Evolutionary conservation across 2,329 filamentous ascomycete species (phyloP).

Genomic region (Colletotrichum coccodes): DNA sequence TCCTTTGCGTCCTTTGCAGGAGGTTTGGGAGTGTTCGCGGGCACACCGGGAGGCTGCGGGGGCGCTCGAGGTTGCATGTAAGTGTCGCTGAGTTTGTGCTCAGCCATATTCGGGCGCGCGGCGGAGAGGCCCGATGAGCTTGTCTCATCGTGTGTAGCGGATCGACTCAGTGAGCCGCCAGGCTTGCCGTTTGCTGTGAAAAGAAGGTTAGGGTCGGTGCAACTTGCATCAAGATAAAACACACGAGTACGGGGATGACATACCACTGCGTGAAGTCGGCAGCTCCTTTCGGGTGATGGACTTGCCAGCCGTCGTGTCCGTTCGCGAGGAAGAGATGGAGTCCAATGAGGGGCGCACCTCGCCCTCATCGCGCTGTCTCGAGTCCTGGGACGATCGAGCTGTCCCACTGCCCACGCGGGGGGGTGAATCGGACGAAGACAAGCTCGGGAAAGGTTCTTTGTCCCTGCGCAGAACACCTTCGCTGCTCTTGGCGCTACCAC

Average conservation of each 20-base stretch:
- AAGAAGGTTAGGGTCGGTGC: conserved; percentile 34
- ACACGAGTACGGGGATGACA: conserved; percentile 37
- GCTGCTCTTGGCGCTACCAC: conserved; percentile 45
- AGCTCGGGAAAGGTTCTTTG: conserved; percentile 40
- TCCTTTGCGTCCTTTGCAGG: conserved; percentile 62
- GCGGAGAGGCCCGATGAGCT: conserved; percentile 26
- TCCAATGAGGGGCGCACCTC: conserved; percentile 55
- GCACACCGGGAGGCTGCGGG: conserved; percentile 58
- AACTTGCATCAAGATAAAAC: conserved; percentile 32
- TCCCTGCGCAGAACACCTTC: conserved; percentile 50
- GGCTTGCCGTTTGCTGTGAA: conserved; percentile 48
- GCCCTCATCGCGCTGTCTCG: conserved; percentile 66
- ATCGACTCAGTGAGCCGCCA: conserved; percentile 32
- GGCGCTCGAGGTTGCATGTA: conserved; percentile 69
- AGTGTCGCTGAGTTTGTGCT: conserved; percentile 58
- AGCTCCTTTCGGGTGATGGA: conserved; percentile 74
- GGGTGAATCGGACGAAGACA: conserved; percentile 42
- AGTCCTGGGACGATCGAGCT: conserved; percentile 68
- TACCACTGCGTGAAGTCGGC: conserved; percentile 55
- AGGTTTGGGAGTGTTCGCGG: conserved; percentile 47
- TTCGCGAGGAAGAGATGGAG: conserved; percentile 50
- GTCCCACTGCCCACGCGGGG: conserved; percentile 48
- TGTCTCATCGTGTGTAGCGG: conserved; percentile 38
- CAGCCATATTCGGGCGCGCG: conserved; percentile 43
- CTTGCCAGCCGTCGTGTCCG: conserved; percentile 54